A percentile compares a stretch with the other conserved stretches of the same genome.
Evolutionary conservation across 2,329 filamentous ascomycete species (phyloP).

Genomic region (Nigrospora sphaerica): DNA sequence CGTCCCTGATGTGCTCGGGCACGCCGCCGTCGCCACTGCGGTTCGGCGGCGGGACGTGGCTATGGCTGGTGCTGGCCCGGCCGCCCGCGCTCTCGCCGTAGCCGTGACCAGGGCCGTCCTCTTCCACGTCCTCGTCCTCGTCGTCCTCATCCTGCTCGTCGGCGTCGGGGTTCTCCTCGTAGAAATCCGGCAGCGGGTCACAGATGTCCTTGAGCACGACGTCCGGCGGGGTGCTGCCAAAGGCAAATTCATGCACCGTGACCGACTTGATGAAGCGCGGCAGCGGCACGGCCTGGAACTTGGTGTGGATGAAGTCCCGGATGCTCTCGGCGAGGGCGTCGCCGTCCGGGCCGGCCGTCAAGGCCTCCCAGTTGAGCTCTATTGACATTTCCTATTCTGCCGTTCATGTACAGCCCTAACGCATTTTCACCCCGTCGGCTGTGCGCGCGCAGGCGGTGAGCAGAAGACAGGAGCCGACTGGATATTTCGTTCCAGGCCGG

Average conservation of each 20-base stretch:
- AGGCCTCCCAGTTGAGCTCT: constrained; percentile 91
- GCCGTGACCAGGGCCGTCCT: constrained; percentile 22
- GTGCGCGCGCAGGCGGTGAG: too few relatives aligned
- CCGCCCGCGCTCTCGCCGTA: constrained; percentile 18
- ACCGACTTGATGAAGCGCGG: constrained; percentile 97
- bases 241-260: constrained; percentile 88
- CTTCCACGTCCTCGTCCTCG: constrained; percentile 32
- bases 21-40: constrained; percentile 13
- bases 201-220: constrained; percentile 95
- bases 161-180: constrained; percentile 70
- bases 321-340: constrained; percentile 77
- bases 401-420: too few relatives aligned
- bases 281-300: constrained; percentile 85
- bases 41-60: neutral
- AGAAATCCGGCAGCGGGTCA: constrained; percentile 92
- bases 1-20: constrained; percentile 24
- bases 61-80: neutral
- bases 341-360: constrained; percentile 85
- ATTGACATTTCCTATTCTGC: constrained; percentile 66
- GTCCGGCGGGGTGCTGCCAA: constrained; percentile 74
- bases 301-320: constrained; percentile 88
- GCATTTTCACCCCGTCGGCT: too few relatives aligned
- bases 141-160: constrained; percentile 48
- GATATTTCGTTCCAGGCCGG: too few relatives aligned
- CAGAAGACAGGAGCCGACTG: too few relatives aligned